A percentile compares a stretch with the other conserved stretches of the same genome.
phyloP scores from a whole-genome alignment of 768 basidiomycete genomes.

The Lanmaoa pseudosensibilis region DNA sequence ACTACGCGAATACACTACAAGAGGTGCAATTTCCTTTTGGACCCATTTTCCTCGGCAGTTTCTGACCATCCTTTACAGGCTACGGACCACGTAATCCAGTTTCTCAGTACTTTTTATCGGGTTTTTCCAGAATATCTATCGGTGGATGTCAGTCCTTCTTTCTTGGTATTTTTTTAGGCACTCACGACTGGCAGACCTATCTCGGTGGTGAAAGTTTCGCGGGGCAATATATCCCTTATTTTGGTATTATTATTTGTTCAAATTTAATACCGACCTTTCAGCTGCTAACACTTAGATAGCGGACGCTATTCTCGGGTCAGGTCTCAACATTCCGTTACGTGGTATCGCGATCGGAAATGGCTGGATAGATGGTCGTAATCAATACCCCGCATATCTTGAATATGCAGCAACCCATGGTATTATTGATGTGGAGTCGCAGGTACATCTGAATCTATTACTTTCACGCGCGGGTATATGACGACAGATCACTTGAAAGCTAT shows the following conservation, averaged over 20 bases:
- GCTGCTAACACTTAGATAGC: slow-evolving; percentile 44
- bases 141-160: slow-evolving; percentile 67
- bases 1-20: slow-evolving; percentile 76
- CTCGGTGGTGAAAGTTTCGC: slow-evolving; percentile 95
- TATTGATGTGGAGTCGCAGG: slow-evolving; percentile 68
- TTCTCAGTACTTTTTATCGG: slow-evolving; percentile 82
- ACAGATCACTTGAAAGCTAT: slow-evolving; percentile 44
- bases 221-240: slow-evolving; percentile 97
- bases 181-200: slow-evolving; percentile 69
- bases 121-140: slow-evolving; percentile 86
- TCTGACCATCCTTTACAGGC: slow-evolving; percentile 47
- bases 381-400: slow-evolving; percentile 89
- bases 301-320: slow-evolving; percentile 67
- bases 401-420: slow-evolving; percentile 80
- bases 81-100: slow-evolving; percentile 74
- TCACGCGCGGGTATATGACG: slow-evolving; percentile 1
- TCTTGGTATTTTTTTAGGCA: background rate
- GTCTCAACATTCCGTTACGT: slow-evolving; percentile 59
- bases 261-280: background rate
- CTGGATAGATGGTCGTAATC: slow-evolving; percentile 89
- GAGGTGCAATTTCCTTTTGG: slow-evolving; percentile 46
- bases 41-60: background rate
- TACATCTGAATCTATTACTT: slow-evolving; percentile 32
- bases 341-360: slow-evolving; percentile 96
- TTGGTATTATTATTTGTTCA: slow-evolving; percentile 51